A percentile compares a stretch with the other conserved stretches of the same genome.
Conservation (phyloP, 129 eudicot species). For the Solidago caesia region DNA sequence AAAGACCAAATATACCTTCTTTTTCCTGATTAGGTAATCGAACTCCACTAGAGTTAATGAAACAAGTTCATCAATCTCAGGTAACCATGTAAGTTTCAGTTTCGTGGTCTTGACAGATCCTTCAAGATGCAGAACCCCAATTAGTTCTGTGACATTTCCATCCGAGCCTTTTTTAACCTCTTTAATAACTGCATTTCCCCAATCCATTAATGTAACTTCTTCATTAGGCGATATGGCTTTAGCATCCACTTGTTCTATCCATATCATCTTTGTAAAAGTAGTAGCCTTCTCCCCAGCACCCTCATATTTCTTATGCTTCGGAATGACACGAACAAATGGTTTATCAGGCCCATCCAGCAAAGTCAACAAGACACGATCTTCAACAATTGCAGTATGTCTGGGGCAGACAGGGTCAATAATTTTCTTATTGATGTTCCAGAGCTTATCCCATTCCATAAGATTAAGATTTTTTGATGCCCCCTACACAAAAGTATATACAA, state of each 20-base stretch:
- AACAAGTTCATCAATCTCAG: conserved; percentile 1
- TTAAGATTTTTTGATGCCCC: conserved; percentile 1
- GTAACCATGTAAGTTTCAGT: background rate
- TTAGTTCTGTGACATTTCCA: background rate
- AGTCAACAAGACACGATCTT: background rate
- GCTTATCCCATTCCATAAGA: conserved; percentile 9
- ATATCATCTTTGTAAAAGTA: background rate
- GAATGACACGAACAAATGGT: background rate
- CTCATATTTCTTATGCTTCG: background rate
- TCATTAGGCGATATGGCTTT: background rate
- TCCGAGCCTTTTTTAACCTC: background rate
- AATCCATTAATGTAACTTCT: background rate
- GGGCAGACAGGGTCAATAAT: background rate
- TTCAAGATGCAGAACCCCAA: background rate
- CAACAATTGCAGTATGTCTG: background rate
- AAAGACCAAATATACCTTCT: background rate
- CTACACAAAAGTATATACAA: background rate
- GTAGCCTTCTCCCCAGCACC: conserved; percentile 9
- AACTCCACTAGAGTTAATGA: background rate
- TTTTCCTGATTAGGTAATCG: background rate
- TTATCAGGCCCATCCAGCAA: background rate
- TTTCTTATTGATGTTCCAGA: background rate
- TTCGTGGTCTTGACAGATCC: background rate
- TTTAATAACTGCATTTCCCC: background rate
- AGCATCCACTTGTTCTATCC: background rate